Conservation (phyloP, 2,329 filamentous ascomycete species). For the Hypomyces perniciosus region DNA sequence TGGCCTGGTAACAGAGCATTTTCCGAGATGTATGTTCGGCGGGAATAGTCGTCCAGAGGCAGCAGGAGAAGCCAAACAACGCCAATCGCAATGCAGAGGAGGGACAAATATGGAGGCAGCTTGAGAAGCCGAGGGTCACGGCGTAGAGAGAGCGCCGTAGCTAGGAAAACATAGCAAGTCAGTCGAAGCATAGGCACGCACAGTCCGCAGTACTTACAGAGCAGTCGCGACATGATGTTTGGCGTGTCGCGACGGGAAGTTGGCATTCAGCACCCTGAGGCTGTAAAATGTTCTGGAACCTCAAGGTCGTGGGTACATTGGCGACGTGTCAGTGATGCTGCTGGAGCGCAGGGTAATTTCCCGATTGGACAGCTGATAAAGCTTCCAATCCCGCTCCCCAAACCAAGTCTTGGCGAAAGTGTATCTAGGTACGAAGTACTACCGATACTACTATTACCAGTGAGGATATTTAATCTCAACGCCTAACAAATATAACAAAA, state of each 20-base stretch:
- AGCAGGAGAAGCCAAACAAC: constrained; percentile 85
- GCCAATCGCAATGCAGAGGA: constrained; percentile 77
- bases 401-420: no score
- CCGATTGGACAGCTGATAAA: no score
- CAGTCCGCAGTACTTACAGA: constrained; percentile 8
- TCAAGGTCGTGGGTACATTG: background rate
- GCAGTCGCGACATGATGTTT: constrained; percentile 10
- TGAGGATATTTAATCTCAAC: no score
- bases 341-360: no score
- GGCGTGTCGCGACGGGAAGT: background rate
- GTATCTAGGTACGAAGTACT: no score
- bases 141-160: constrained; percentile 62
- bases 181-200: background rate
- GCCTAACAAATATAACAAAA: no score
- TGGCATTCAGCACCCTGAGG: background rate
- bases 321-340: background rate
- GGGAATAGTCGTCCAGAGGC: constrained; percentile 84
- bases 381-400: no score
- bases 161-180: constrained; percentile 26
- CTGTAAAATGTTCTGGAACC: no score
- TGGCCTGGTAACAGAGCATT: constrained; percentile 93
- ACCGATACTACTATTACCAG: no score
- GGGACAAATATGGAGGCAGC: constrained; percentile 80
- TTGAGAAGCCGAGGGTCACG: constrained; percentile 76
- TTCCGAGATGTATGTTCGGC: constrained; percentile 92